phyloP scores from a whole-genome alignment of 805 yeast species.

The Saturnispora diversa region DNA sequence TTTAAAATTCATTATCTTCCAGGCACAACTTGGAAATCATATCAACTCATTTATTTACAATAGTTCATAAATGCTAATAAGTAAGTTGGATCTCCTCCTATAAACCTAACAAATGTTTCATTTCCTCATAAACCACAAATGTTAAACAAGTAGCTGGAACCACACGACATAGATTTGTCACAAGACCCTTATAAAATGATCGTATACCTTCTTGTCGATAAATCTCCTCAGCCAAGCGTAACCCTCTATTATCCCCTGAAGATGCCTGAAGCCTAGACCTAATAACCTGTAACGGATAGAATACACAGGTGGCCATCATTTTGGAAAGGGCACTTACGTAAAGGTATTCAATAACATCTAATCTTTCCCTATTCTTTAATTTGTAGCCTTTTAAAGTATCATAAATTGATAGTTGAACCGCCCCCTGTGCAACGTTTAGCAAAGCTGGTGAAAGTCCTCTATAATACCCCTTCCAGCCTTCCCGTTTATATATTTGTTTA shows the following conservation, averaged over 20 bases:
- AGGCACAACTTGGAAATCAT: too few relatives aligned
- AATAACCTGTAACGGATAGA: slow-evolving; percentile 82
- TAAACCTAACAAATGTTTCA: slow-evolving; percentile 27
- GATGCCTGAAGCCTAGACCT: slow-evolving; percentile 65
- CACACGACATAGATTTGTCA: slow-evolving; percentile 71
- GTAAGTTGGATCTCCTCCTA: too few relatives aligned
- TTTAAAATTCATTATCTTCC: too few relatives aligned
- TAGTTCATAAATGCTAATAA: too few relatives aligned
- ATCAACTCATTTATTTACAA: too few relatives aligned
- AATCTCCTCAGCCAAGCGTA: slow-evolving; percentile 32
- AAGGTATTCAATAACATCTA: slow-evolving; percentile 51
- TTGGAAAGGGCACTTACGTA: slow-evolving; percentile 63
- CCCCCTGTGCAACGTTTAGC: slow-evolving; percentile 81
- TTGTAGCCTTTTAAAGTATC: slow-evolving; percentile 56
- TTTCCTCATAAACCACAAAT: slow-evolving; percentile 72
- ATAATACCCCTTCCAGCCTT: slow-evolving; percentile 70
- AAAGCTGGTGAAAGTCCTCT: slow-evolving; percentile 72
- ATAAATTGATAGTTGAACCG: slow-evolving; percentile 78
- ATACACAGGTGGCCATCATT: slow-evolving; percentile 51
- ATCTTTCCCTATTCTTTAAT: slow-evolving; percentile 15
- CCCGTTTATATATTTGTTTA: slow-evolving; percentile 36
- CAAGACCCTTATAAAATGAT: slow-evolving; percentile 80
- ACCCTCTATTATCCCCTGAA: slow-evolving; percentile 25
- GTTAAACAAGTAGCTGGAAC: slow-evolving; percentile 92
- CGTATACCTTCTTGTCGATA: slow-evolving; percentile 43